A percentile compares a stretch with the other conserved stretches of the same genome.
These are phyloP conservation scores for Penicillium sp. DNA, from an alignment of 2,329 filamentous ascomycete species.

Conservation along the genomic window DNA sequence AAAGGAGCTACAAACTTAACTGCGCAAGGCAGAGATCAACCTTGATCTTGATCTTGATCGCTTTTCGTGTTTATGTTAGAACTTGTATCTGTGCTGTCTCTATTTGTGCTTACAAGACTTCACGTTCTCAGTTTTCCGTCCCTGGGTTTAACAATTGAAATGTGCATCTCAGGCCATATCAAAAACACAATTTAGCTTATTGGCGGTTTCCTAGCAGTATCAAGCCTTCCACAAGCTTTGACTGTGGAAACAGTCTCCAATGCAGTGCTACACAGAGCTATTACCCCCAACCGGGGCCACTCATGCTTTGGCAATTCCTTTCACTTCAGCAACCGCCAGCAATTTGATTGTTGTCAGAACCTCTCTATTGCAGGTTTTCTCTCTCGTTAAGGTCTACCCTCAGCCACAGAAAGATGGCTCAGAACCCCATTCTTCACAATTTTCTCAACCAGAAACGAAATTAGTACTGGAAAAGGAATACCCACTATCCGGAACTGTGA, in stretches of 20 bases:
- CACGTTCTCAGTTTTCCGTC: background rate
- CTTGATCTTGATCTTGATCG: background rate
- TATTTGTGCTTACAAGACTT: background rate
- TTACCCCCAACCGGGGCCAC: constrained; percentile 91
- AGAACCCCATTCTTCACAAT: constrained; percentile 55
- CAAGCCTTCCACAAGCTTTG: background rate
- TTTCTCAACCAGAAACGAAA: constrained; percentile 67
- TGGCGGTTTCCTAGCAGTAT: constrained; percentile 3
- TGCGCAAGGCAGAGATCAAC: background rate
- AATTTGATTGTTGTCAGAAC: constrained; percentile 92
- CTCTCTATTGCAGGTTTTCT: constrained; percentile 89
- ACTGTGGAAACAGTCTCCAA: constrained; percentile 38
- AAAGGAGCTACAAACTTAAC: constrained; percentile 8
- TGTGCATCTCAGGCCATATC: constrained; percentile 9
- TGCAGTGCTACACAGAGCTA: constrained; percentile 98
- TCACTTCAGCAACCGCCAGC: constrained; percentile 70
- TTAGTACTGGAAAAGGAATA: constrained; percentile 84
- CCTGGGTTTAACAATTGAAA: constrained; percentile 8
- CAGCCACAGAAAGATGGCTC: constrained; percentile 43
- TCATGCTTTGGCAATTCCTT: constrained; percentile 75
- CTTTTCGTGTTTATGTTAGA: background rate
- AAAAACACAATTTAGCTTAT: constrained; percentile 9
- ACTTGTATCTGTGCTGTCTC: background rate
- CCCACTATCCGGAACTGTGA: constrained; percentile 77
- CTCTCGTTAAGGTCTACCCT: constrained; percentile 58